Percentiles rank a stretch among this genome's conserved stretches.
Conservation (phyloP, 257 asterid species). For the Solanum chaucha region DNA sequence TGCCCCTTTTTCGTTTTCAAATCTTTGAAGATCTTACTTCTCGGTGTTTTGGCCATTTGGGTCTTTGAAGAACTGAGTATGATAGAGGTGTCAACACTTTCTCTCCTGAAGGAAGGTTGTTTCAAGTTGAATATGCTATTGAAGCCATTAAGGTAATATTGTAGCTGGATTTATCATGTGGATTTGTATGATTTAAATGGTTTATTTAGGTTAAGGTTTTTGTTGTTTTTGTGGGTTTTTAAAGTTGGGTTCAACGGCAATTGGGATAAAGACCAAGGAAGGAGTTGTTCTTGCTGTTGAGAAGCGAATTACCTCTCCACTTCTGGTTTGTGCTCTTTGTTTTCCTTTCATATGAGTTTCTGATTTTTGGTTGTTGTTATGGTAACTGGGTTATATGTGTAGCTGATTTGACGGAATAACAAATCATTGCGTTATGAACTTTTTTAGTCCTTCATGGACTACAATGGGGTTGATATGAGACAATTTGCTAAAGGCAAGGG, state of each 20-base stretch:
- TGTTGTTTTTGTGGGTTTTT: not conserved
- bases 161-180: not conserved
- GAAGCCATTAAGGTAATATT: constrained; percentile 72
- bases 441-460: not conserved
- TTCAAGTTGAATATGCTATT: constrained; percentile 88
- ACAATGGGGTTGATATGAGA: not conserved
- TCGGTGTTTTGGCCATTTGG: not conserved
- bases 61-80: constrained; percentile 61
- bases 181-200: not conserved
- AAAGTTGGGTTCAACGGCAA: constrained; percentile 93
- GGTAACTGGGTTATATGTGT: not conserved
- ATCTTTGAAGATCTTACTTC: not conserved
- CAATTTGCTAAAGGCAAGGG: not conserved
- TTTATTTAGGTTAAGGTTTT: not conserved
- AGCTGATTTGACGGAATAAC: not conserved
- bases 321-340: constrained; percentile 38
- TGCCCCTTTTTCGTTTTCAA: not conserved
- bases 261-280: constrained; percentile 81
- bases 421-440: not conserved
- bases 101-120: constrained; percentile 91
- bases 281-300: constrained; percentile 93
- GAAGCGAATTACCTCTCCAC: constrained; percentile 87
- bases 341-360: not conserved
- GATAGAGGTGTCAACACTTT: constrained; percentile 93
- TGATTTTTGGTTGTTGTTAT: not conserved